A percentile compares a stretch with the other conserved stretches of the same genome.
phyloP scores from a whole-genome alignment of 2,329 filamentous ascomycete species.

The Diplocarpon rosae region DNA sequence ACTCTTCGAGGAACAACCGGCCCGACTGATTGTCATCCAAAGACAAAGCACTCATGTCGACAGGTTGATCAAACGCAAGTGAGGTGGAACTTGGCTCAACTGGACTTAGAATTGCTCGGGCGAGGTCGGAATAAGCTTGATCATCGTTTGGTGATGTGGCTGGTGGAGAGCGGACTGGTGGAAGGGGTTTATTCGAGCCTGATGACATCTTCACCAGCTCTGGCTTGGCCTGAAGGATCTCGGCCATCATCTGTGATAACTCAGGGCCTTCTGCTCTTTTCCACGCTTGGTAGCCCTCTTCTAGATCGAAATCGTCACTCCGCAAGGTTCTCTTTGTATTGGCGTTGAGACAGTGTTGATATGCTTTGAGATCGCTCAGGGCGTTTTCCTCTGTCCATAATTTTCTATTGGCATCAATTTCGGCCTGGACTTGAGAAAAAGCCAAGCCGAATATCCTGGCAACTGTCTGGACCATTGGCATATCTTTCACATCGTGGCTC shows the following conservation, averaged over 20 bases:
- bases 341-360: slow-evolving; percentile 79
- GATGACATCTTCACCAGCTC: slow-evolving; percentile 56
- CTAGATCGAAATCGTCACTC: slow-evolving; percentile 78
- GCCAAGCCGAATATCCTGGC: slow-evolving; percentile 75
- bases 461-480: slow-evolving; percentile 84
- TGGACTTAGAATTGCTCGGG: slow-evolving; percentile 38
- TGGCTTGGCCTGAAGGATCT: slow-evolving; percentile 76
- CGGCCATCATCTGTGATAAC: slow-evolving; percentile 85
- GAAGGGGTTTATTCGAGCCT: slow-evolving; percentile 46
- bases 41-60: slow-evolving; percentile 25
- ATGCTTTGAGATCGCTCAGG: slow-evolving; percentile 81
- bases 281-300: slow-evolving; percentile 83
- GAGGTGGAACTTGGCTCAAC: slow-evolving; percentile 28
- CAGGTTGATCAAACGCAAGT: slow-evolving; percentile 32
- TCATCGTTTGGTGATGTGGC: slow-evolving; percentile 29
- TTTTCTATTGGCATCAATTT: slow-evolving; percentile 71
- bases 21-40: slow-evolving; percentile 23
- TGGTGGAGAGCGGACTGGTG: slow-evolving; percentile 40
- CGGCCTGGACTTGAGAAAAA: slow-evolving; percentile 69
- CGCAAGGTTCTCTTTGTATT: slow-evolving; percentile 66
- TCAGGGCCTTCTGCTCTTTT: slow-evolving; percentile 81
- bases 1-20: slow-evolving; percentile 38
- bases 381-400: slow-evolving; percentile 89
- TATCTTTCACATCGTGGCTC: slow-evolving; percentile 91
- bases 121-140: slow-evolving; percentile 42